Conservation (phyloP, 176 grass and related monocot genomes). For the Tuctoria greenei region DNA sequence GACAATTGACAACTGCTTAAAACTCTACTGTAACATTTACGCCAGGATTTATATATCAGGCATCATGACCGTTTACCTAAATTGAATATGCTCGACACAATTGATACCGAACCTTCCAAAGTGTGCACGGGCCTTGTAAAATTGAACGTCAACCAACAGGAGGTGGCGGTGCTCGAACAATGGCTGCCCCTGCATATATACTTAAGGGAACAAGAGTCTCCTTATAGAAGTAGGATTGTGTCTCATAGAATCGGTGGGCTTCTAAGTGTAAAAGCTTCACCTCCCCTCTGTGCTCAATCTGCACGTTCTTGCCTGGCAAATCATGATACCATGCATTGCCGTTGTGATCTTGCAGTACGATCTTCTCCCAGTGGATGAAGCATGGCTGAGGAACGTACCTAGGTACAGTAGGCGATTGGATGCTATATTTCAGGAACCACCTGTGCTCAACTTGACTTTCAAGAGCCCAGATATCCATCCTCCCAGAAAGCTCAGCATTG, state of each 20-base stretch:
- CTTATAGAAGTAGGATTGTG: constrained; percentile 26
- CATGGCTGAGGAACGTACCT: constrained; percentile 33
- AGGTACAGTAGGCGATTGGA: not conserved
- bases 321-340: constrained; percentile 22
- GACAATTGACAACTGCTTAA: not conserved
- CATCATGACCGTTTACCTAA: not conserved
- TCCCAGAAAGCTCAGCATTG: constrained; percentile 11
- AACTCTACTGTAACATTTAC: not conserved
- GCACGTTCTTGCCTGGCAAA: not conserved
- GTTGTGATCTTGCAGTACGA: constrained; percentile 23
- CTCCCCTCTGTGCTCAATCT: not conserved
- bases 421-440: constrained; percentile 34
- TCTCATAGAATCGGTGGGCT: constrained; percentile 25
- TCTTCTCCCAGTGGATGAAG: constrained; percentile 37
- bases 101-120: not conserved
- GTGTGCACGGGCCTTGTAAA: not conserved
- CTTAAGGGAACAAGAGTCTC: constrained; percentile 35
- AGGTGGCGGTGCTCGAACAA: not conserved
- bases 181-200: constrained; percentile 28
- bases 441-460: constrained; percentile 8
- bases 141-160: not conserved
- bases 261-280: constrained; percentile 20
- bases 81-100: not conserved
- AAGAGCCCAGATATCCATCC: constrained; percentile 41
- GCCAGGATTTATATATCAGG: not conserved